These are phyloP conservation scores for Scheffersomyces coipomensis DNA, from an alignment of 805 yeast species.

Conservation along the genomic window DNA sequence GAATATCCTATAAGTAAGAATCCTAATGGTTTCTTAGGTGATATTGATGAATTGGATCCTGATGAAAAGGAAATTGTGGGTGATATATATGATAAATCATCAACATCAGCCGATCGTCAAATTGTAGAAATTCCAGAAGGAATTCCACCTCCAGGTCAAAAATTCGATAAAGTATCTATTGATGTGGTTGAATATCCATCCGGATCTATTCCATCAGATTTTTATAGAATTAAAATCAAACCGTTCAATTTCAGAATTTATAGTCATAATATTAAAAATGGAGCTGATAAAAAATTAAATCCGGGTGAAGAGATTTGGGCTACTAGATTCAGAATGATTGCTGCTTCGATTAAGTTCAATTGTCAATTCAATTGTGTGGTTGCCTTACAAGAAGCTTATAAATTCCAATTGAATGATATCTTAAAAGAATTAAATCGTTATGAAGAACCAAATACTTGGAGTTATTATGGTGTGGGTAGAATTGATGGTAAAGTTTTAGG, in stretches of 20 bases:
- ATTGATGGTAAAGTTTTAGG: constrained; percentile 25
- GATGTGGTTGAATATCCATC: constrained; percentile 5
- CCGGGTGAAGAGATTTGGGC: constrained; percentile 28
- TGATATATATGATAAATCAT: constrained; percentile 12
- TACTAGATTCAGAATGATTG: constrained; percentile 13
- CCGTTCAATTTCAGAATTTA: constrained; percentile 29
- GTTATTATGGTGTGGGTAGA: constrained; percentile 30
- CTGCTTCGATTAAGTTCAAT: constrained; percentile 26
- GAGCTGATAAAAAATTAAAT: constrained; percentile 18
- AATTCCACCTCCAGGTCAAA: constrained; percentile 4
- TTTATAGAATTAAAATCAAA: constrained; percentile 4
- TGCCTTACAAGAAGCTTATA: constrained; percentile 38
- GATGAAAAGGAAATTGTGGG: constrained; percentile 13
- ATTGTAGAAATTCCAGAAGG: constrained; percentile 3
- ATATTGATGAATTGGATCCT: constrained; percentile 14
- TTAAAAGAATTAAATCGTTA: constrained; percentile 22
- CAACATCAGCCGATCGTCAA: constrained; percentile 11
- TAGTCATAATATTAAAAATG: constrained; percentile 35
- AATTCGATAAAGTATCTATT: constrained; percentile 1
- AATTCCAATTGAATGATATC: constrained; percentile 32
- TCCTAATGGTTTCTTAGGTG: constrained; percentile 22
- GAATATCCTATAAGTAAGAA: constrained; percentile 9
- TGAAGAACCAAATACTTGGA: constrained; percentile 22
- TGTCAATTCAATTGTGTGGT: constrained; percentile 27
- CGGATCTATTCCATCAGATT: constrained; percentile 14